Evolutionary conservation across 1,284 basidiomycete genomes (phyloP).

Genomic region (Mycena citricolor): DNA sequence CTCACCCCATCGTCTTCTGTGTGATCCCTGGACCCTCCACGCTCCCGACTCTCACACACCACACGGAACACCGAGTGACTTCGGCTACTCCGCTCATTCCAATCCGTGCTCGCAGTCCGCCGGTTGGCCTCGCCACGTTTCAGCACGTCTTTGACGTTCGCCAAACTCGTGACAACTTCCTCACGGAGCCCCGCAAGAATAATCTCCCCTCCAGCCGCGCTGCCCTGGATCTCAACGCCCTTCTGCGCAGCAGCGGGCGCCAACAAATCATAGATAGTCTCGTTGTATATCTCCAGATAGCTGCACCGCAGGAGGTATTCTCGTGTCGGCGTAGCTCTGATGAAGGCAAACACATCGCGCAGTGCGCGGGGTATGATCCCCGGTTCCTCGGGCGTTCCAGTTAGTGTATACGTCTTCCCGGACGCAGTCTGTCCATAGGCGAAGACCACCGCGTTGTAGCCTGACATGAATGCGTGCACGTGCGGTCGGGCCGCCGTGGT

Average conservation of each 20-base stretch:
- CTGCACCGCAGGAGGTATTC: slow-evolving; percentile 94
- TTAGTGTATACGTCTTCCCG: slow-evolving; percentile 92
- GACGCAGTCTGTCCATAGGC: slow-evolving; percentile 91
- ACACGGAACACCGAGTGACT: slow-evolving; percentile 93
- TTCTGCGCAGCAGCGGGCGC: slow-evolving; percentile 57
- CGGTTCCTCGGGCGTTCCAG: slow-evolving; percentile 80
- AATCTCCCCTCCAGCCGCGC: slow-evolving; percentile 56
- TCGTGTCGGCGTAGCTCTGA: slow-evolving; percentile 65
- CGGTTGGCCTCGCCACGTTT: slow-evolving; percentile 85
- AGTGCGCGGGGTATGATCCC: slow-evolving; percentile 95
- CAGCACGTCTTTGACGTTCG: slow-evolving; percentile 83
- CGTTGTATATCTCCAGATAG: slow-evolving; percentile 97
- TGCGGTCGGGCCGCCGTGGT: slow-evolving; percentile 82
- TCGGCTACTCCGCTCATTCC: slow-evolving; percentile 92
- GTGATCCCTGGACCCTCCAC: slow-evolving; percentile 34
- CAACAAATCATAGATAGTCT: slow-evolving; percentile 85
- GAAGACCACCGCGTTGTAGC: slow-evolving; percentile 93
- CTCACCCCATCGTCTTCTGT: slow-evolving; percentile 39
- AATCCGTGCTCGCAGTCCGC: slow-evolving; percentile 93
- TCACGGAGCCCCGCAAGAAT: slow-evolving; percentile 77
- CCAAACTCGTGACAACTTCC: slow-evolving; percentile 89
- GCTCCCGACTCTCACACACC: slow-evolving; percentile 79
- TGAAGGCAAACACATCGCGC: slow-evolving; percentile 79
- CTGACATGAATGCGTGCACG: slow-evolving; percentile 92
- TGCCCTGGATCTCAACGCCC: slow-evolving; percentile 74